Evolutionary conservation across 2,329 filamentous ascomycete genomes (phyloP).

Genomic region (Epichloe gansuensis): DNA sequence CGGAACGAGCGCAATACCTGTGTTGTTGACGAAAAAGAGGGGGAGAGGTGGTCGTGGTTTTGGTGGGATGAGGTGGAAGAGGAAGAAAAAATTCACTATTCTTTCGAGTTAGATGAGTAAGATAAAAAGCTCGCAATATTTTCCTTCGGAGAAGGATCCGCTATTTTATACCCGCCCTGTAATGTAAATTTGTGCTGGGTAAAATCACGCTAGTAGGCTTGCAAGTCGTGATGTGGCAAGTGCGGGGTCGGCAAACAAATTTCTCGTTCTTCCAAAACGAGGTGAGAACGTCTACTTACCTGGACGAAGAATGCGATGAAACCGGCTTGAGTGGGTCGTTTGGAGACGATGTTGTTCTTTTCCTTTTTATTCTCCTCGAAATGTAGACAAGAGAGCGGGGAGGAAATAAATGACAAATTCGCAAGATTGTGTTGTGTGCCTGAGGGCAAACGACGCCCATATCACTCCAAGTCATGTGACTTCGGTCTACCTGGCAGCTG

Average conservation of each 20-base stretch:
- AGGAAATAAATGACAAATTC: background rate
- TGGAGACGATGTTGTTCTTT: background rate
- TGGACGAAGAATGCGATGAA: background rate
- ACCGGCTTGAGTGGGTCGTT: background rate
- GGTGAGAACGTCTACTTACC: background rate
- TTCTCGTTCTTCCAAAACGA: background rate
- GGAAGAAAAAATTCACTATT: background rate
- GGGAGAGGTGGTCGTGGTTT: background rate
- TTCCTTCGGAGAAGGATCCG: background rate
- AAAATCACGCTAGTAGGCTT: constrained; percentile 1
- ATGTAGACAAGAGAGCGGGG: background rate
- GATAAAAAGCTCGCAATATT: background rate
- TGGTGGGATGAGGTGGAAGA: background rate
- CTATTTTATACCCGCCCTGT: constrained; percentile 2
- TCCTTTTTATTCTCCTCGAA: background rate
- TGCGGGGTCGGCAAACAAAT: background rate
- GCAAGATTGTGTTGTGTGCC: background rate
- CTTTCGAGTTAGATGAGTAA: background rate
- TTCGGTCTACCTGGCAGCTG: background rate
- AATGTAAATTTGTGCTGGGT: background rate
- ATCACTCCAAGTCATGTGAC: background rate
- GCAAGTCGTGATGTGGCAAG: constrained; percentile 2
- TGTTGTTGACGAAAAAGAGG: background rate
- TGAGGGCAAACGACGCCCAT: background rate
- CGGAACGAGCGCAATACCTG: background rate